A percentile compares a stretch with the other conserved stretches of the same genome.
phyloP scores from a whole-genome alignment of 331 rosid genomes.

The Rhamnella rubrinervis region DNA sequence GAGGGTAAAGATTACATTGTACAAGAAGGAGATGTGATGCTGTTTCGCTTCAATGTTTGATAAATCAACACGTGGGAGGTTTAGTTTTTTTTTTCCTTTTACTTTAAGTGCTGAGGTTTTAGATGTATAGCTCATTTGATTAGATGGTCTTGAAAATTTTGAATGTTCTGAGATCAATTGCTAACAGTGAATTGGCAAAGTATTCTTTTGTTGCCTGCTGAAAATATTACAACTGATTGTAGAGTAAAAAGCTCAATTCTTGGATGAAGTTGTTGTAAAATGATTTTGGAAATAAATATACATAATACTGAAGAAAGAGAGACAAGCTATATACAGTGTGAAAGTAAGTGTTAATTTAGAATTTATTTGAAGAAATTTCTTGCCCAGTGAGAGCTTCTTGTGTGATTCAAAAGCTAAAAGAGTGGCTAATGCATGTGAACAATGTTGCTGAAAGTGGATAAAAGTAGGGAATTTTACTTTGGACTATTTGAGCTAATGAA shows the following conservation, averaged over 20 bases:
- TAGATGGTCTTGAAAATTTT: slow-evolving; percentile 3
- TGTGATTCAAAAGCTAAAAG: no score
- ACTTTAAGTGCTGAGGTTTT: not conserved
- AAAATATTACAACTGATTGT: slow-evolving; percentile 19
- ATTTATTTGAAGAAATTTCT: no score
- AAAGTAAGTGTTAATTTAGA: no score
- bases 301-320: not conserved
- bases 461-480: no score
- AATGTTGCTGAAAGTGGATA: no score
- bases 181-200: not conserved
- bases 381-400: no score
- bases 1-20: slow-evolving; percentile 95
- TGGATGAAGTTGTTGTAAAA: slow-evolving; percentile 5
- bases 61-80: slow-evolving; percentile 2
- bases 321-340: not conserved
- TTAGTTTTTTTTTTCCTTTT: not conserved
- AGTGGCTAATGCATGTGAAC: no score
- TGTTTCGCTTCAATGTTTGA: slow-evolving; percentile 90
- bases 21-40: slow-evolving; percentile 93
- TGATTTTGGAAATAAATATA: not conserved
- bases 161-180: not conserved
- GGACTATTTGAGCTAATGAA: no score
- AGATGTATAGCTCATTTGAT: not conserved
- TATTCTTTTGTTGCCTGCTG: slow-evolving; percentile 29
- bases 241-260: slow-evolving; percentile 21